phyloP scores from a whole-genome alignment of 2,329 filamentous ascomycete genomes.

The Alternaria arborescens region DNA sequence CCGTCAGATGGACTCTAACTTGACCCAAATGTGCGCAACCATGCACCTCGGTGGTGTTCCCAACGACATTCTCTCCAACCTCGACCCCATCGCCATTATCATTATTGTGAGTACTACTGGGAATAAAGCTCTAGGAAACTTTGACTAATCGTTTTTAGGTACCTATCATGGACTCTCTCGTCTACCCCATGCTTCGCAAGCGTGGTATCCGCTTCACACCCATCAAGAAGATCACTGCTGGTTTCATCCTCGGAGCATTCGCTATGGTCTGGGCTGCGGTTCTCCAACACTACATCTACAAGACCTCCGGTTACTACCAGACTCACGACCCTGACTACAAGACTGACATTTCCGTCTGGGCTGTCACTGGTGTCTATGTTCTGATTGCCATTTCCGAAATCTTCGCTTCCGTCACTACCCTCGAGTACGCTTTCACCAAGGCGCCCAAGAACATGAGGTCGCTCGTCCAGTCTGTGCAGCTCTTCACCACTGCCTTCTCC shows the following conservation, averaged over 20 bases:
- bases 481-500: conserved; percentile 49
- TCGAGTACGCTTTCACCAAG: conserved; percentile 79
- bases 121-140: conserved; percentile 65
- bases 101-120: conserved; percentile 66
- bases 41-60: conserved; percentile 75
- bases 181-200: conserved; percentile 75
- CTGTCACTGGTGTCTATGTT: conserved; percentile 61
- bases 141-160: conserved; percentile 56
- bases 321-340: conserved; percentile 47
- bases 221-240: conserved; percentile 76
- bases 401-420: conserved; percentile 71
- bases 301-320: conserved; percentile 60
- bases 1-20: conserved; percentile 72
- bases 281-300: conserved; percentile 68
- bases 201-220: conserved; percentile 73
- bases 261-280: conserved; percentile 68
- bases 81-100: conserved; percentile 78
- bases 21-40: conserved; percentile 70
- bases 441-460: conserved; percentile 70
- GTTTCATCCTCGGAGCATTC: conserved; percentile 71
- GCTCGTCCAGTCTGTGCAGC: conserved; percentile 48
- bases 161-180: conserved; percentile 61
- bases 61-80: conserved; percentile 79
- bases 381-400: conserved; percentile 68
- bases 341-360: conserved; percentile 62